A percentile compares a stretch with the other conserved stretches of the same genome.
phyloP scores from a whole-genome alignment of 352 stramenopile genomes.

The Phytopythium aichiense region DNA sequence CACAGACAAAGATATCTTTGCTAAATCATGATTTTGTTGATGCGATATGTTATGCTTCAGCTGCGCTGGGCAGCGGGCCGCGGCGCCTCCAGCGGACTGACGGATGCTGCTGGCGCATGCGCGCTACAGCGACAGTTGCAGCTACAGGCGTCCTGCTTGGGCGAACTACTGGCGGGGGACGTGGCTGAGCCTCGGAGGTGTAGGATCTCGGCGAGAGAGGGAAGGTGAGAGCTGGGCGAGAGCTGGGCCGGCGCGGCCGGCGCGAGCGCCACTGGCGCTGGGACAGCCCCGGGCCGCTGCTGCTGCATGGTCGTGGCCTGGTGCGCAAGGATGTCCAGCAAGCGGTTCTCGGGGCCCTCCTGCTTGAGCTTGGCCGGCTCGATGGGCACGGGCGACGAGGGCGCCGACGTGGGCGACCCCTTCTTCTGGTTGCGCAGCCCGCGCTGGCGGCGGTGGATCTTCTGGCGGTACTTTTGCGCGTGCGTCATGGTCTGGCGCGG shows the following conservation, averaged over 20 bases:
- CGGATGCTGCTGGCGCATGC: slow-evolving; percentile 11
- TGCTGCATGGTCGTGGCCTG: slow-evolving; percentile 46
- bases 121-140: slow-evolving; percentile 30
- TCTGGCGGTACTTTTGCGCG: slow-evolving; percentile 82
- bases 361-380: slow-evolving; percentile 34
- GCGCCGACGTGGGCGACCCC: slow-evolving; percentile 7
- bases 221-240: slow-evolving; percentile 50
- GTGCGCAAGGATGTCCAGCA: slow-evolving; percentile 72
- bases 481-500: slow-evolving; percentile 93
- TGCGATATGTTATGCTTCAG: slow-evolving; percentile 6
- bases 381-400: slow-evolving; percentile 14
- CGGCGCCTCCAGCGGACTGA: slow-evolving; percentile 13
- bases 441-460: slow-evolving; percentile 70
- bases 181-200: slow-evolving; percentile 39
- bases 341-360: slow-evolving; percentile 23
- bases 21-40: slow-evolving; percentile 5
- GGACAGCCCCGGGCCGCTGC: neutral
- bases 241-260: slow-evolving; percentile 15
- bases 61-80: slow-evolving; percentile 17
- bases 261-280: slow-evolving; percentile 2
- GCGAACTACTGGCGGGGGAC: neutral
- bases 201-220: slow-evolving; percentile 67
- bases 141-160: slow-evolving; percentile 15
- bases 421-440: slow-evolving; percentile 80
- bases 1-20: neutral